Conservation (phyloP, 495 filamentous ascomycete species). For the Neurospora sp. region DNA sequence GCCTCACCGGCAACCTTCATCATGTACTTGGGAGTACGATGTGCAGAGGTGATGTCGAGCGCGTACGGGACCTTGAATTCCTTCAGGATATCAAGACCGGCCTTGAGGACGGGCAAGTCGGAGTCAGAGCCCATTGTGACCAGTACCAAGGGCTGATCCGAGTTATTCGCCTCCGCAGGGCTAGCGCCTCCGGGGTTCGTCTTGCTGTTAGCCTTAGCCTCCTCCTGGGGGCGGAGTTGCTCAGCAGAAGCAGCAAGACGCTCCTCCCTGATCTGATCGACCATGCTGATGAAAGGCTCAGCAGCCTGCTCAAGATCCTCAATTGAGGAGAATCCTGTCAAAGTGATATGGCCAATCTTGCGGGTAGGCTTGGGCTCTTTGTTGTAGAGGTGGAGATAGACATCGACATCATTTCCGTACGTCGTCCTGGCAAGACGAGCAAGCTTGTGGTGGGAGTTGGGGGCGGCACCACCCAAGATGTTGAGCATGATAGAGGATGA, state of each 20-base stretch:
- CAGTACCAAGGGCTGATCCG: constrained; percentile 49
- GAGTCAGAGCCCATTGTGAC: constrained; percentile 96
- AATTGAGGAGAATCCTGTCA: constrained; percentile 55
- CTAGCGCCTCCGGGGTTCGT: constrained; percentile 1
- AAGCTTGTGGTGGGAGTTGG: constrained; percentile 59
- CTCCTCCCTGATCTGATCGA: constrained; percentile 54
- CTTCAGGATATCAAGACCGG: constrained; percentile 64
- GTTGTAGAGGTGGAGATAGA: constrained; percentile 75
- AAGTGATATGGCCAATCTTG: constrained; percentile 92
- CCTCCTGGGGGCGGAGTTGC: constrained; percentile 16
- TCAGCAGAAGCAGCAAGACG: constrained; percentile 25
- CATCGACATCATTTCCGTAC: constrained; percentile 38
- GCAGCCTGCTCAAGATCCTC: constrained; percentile 62
- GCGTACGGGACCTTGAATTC: constrained; percentile 66
- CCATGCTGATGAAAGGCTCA: constrained; percentile 50
- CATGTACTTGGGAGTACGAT: constrained; percentile 83
- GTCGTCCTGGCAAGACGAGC: constrained; percentile 51
- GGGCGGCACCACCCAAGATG: constrained; percentile 69
- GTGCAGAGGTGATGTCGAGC: constrained; percentile 83
- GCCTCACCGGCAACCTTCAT: constrained; percentile 61
- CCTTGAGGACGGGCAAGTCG: constrained; percentile 69
- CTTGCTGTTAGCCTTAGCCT: not conserved
- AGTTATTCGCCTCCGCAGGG: not conserved
- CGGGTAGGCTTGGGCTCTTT: constrained; percentile 78
- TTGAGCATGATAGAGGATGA: constrained; percentile 85